phyloP scores from a whole-genome alignment of 306 rosid species.

The Erythrophleum fordii region DNA sequence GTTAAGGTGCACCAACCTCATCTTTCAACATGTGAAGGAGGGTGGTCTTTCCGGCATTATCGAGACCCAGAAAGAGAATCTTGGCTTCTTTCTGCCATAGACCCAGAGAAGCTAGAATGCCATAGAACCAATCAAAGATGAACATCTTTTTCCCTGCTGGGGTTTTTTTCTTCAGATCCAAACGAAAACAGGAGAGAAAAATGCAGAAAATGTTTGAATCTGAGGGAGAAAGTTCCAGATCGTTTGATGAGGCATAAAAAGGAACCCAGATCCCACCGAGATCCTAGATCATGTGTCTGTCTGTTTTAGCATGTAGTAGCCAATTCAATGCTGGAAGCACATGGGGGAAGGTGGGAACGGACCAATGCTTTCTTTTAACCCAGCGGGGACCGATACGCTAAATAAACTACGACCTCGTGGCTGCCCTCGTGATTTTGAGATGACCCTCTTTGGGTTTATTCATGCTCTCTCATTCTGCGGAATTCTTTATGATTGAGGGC shows the following conservation, averaged over 20 bases:
- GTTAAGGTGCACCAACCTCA: slow-evolving; percentile 42
- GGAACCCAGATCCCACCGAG: slow-evolving; percentile 27
- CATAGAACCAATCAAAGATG: slow-evolving; percentile 70
- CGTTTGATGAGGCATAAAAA: slow-evolving; percentile 19
- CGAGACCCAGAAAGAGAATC: slow-evolving; percentile 67
- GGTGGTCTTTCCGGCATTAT: slow-evolving; percentile 65
- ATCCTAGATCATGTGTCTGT: slow-evolving; percentile 16
- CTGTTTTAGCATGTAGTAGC: not conserved
- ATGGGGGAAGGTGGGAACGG: slow-evolving; percentile 15
- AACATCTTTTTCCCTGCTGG: slow-evolving; percentile 45
- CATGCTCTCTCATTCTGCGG: not conserved
- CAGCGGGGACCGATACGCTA: not conserved
- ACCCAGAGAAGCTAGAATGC: slow-evolving; percentile 63
- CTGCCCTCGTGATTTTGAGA: not conserved
- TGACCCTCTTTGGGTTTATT: not conserved
- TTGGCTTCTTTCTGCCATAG: slow-evolving; percentile 72
- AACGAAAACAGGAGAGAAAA: not conserved
- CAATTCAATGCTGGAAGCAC: not conserved
- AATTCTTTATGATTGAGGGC: not conserved
- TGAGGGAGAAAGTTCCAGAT: slow-evolving; percentile 14
- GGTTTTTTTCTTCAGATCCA: slow-evolving; percentile 15
- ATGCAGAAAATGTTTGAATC: slow-evolving; percentile 13
- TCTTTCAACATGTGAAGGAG: slow-evolving; percentile 71
- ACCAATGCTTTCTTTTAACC: not conserved
- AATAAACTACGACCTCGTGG: not conserved